A percentile compares a stretch with the other conserved stretches of the same genome.
Conservation (phyloP, 768 basidiomycete species). For the Russula compacta region DNA sequence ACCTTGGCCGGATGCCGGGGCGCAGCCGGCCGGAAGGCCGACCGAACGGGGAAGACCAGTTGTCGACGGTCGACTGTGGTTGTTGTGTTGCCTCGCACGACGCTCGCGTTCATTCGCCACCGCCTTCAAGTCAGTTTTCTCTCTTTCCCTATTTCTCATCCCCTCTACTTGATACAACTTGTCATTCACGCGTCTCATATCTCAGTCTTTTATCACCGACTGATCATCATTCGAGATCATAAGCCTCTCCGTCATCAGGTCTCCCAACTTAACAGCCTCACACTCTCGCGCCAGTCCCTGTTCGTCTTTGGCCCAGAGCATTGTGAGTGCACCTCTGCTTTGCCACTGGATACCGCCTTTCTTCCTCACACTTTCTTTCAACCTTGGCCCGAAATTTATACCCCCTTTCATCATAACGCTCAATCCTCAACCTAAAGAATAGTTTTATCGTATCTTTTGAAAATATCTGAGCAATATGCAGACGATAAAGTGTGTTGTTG, state of each 20-base stretch:
- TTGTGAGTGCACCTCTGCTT: conserved; percentile 7
- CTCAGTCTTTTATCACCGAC: conserved; percentile 8
- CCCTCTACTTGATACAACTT: background rate
- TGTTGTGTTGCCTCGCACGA: conserved; percentile 17
- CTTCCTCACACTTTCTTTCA: background rate
- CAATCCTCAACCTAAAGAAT: background rate
- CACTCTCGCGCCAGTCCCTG: conserved; percentile 14
- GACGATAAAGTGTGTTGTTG: conserved; percentile 96
- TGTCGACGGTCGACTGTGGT: conserved; percentile 9
- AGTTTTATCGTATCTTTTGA: conserved; percentile 7
- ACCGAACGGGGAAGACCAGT: conserved; percentile 9
- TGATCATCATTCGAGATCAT: conserved; percentile 10
- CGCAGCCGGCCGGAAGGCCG: conserved; percentile 16
- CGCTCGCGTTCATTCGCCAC: conserved; percentile 17
- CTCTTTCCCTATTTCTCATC: background rate
- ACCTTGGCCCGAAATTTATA: background rate
- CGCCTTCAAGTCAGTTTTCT: conserved; percentile 1
- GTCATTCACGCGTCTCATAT: conserved; percentile 1
- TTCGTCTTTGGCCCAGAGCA: conserved; percentile 10
- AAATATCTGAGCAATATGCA: conserved; percentile 49
- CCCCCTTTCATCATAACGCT: background rate
- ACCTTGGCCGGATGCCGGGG: background rate
- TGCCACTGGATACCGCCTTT: background rate
- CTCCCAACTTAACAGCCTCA: conserved; percentile 9
- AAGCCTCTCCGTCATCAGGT: conserved; percentile 4